Base-by-base conservation (phyloP, 495 filamentous ascomycete species). In the Trichocladium antarcticum region DNA sequence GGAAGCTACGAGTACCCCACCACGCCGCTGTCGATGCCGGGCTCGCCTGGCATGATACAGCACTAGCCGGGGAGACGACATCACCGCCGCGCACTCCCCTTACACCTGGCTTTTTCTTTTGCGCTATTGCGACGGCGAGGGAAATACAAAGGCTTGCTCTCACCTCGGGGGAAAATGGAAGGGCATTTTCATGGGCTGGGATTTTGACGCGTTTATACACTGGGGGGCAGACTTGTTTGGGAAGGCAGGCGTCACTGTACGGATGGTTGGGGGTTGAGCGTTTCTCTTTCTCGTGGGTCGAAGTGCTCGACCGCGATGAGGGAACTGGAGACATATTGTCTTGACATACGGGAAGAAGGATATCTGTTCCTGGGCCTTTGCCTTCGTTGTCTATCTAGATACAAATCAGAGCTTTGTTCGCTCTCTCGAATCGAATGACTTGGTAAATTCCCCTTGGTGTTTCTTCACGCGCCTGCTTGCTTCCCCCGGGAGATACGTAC, bases 11-110 rank as follows among this genome's bases (percentile, higher is more conserved):
- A 51, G 24, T 85, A 83, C 62, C 83, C 82, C 22, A 73, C 74
- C 17, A 86, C 82, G 45, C 83, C 83, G 24, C 62, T 77, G 38
- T 84, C 81, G 12, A 81, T 82, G 73, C 81, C 81, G 14, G 69
- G 74, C 37, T 84, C 82, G 14, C 82, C 82, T 11, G 69, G 68
- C 29, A 57, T 75, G 47, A 58, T 62, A 15, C 66, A 62, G 46
- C 65, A 65, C 28, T 63, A 64, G 31, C 31, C 45, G 31, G 31
- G 27, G 27, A 29, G 10, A 29, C 5, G 27, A 29, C n/a, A n/a
- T n/a, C n/a, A n/a, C n/a, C n/a, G n/a, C n/a, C n/a, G n/a, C n/a
- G n/a, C n/a, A n/a, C n/a, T n/a, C n/a, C 17, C 3, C 14, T 16
- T 37, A 16, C 14, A 16, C 20, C n/a, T 20, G 11, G 5, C 20